Evolutionary conservation across 2,329 filamentous ascomycete genomes (phyloP), one percentile per base, ranked within the genome.

Genomic region (Colletotrichum acutatum): DNA sequence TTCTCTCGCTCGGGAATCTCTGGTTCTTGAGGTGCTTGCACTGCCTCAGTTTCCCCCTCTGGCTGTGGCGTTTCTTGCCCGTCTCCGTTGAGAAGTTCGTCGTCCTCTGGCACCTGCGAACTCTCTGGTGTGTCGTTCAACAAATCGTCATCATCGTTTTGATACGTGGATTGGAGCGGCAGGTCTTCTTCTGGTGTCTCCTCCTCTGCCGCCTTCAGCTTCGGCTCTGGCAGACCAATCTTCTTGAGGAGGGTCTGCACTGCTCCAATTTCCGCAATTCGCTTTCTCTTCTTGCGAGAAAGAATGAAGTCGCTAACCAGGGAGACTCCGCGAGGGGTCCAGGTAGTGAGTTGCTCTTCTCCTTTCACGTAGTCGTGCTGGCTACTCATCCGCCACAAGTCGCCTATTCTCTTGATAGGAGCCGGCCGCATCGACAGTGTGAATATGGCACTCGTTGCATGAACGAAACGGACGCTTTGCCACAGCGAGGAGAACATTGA

Each of bases 381-480:
- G 19, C 95, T 98, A 81, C 95, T 97, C 91, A 98, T 95, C 67
- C 97, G 91, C 97, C 97, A 99, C 14, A 99, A 87, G 80, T 99
- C 97, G 3, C 95, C 95, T 0, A 95, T 94, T 59, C 94, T 90
- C 83, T 98, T 98, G 63, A 97, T 95, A 3, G 95, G 95, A 8
- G 94, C 92, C 0, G 97, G 97, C 34, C 95, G 92, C 82, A 98
- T 92, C 6, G 92, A 92, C 62, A 98, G 86, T 1, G 94, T 95
- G 83, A 97, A 99, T 71, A 98, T 94, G 57, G 91, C 92, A 24
- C 94, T 94, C 0, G 93, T 94, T 8, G 95, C 97, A 79, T 95
- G 95, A 7, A 98, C 94, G 72, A 98, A 92, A 28, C 95, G 90
- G 53, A 94, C 91, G 26, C 92, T 92, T 78, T 95, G 95, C 90